Base-by-base conservation (phyloP, 2,329 filamentous ascomycete genomes). In the Diaporthe citrichinensis region DNA sequence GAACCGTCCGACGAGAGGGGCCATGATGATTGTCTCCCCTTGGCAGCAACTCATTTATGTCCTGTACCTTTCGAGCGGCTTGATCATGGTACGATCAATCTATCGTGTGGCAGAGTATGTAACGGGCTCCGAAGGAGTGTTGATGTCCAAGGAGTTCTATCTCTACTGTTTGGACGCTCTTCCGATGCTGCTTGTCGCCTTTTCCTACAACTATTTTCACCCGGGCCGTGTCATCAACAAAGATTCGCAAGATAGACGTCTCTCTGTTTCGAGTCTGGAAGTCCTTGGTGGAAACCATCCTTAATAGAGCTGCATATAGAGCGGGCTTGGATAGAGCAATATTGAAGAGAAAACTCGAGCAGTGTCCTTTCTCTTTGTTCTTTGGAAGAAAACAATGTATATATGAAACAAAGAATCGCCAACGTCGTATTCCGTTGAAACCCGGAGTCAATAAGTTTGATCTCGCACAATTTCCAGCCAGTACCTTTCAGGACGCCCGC, bases 51-150 rank as follows among this genome's bases (percentile, higher is more conserved):
- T 46, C 57, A 25, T 72, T 39, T 65, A 59, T 25, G 55, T 34
- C 10, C 25, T 72, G 25, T 65, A 72, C 55, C 15, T 59, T 8
- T 58, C 71, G 8, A 72, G 55, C 25, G 57, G 53, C 12, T n/a
- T 72, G 53, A 72, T 72, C 10, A 72, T 72, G 71, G n/a, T 51
- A 14, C 25, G 71, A 8, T 72, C 71, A 8, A 28, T 72, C 0
- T 72, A 59, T 14, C 55, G 71, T 49, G 57, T 72, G 53, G 55
- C 28, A 3, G 71, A 72, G 31, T 65, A 72, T 51, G 44, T 62
- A 0, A 49, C 15, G 44, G 71, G 71, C 2, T 58, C 53, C 12
- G 55, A 72, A 0, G 57, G 55, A 1, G 12, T 36, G n/a, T 28
- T 72, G 9, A 41, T 59, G 44, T 62, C 71, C 23, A 72, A 57